Evolutionary conservation across 495 filamentous ascomycete genomes (phyloP), one percentile per base, ranked within the genome.

Genomic region (Daldinia concentrica): DNA sequence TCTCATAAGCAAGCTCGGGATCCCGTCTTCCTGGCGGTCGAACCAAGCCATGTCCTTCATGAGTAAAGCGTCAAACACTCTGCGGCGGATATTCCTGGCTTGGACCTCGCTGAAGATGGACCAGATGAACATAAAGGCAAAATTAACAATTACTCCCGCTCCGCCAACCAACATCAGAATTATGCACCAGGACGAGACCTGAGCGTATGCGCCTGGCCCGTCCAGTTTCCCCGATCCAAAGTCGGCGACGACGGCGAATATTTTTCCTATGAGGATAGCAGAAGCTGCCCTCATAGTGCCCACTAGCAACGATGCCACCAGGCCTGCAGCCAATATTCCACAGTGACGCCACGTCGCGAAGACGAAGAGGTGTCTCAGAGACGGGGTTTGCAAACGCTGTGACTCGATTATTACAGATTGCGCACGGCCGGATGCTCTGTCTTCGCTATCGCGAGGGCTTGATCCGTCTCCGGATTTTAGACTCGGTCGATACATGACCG

Each of bases 21-120:
- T 86, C 4, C 94, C 95, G 71, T 91, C 86, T 68, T 84, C 81
- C 45, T 90, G 82, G 43, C 82, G 81, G 76, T 98, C 93, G 72
- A 92, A 98, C 93, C 95, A 99, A 58, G 83, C 84, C 64, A 96
- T 86, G 30, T 94, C 88, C 76, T 91, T 94, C 15, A 82, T 74
- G 22, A 96, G 72, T 17, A 98, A 78, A 2, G 86, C 86, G 1
- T 79, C 72, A 72, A 97, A 97, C 2, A 97, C 74, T 27, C 75
- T 82, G 30, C 84, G 81, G 27, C 93, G 87, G 24, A 88, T 89
- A 22, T 78, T 83, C 41, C 85, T 87, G 4, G 89, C 93, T 68
- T 97, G 93, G 8, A 94, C 75, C 78, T 97, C 95, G 27, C 93
- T 92, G 73, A 93, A 94, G 0, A 86, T 73, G 45, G 94, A 78